Percentiles rank a stretch among this genome's conserved stretches.
These are phyloP conservation scores for Ogataea corticis DNA, from an alignment of 805 yeast species.

Conservation along the genomic window DNA sequence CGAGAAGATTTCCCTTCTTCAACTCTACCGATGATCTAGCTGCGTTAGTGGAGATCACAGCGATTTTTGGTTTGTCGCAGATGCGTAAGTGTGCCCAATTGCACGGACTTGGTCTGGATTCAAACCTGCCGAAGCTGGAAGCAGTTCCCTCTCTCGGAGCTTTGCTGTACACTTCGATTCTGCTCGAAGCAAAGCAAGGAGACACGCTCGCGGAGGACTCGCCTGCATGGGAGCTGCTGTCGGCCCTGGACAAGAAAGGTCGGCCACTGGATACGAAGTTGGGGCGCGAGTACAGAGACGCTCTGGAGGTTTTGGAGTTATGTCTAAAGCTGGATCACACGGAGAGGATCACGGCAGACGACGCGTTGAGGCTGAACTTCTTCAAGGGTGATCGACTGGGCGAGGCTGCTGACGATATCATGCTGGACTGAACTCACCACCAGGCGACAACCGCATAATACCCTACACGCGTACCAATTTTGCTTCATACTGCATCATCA, in stretches of 20 bases:
- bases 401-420: slow-evolving; percentile 27
- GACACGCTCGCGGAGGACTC: slow-evolving; percentile 70
- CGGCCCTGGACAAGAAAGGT: slow-evolving; percentile 46
- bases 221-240: slow-evolving; percentile 65
- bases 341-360: slow-evolving; percentile 57
- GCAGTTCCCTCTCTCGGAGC: slow-evolving; percentile 41
- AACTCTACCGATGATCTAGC: slow-evolving; percentile 93
- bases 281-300: slow-evolving; percentile 43
- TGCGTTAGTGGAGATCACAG: slow-evolving; percentile 81
- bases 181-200: slow-evolving; percentile 47
- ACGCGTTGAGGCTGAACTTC: slow-evolving; percentile 57
- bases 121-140: slow-evolving; percentile 53
- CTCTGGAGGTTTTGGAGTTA: slow-evolving; percentile 55
- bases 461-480: too few species aligned
- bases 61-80: slow-evolving; percentile 72
- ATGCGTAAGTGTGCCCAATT: slow-evolving; percentile 75
- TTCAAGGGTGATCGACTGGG: slow-evolving; percentile 43
- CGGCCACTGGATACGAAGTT: slow-evolving; percentile 35
- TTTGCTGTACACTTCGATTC: slow-evolving; percentile 44
- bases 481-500: background rate
- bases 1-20: slow-evolving; percentile 88
- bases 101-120: slow-evolving; percentile 87
- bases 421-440: slow-evolving; percentile 27
- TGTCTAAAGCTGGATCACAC: slow-evolving; percentile 60
- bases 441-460: too few species aligned